Percentiles rank a stretch among this genome's conserved stretches.
These are phyloP conservation scores for Huntiella omanensis DNA, from an alignment of 2,329 filamentous ascomycete species.

Conservation along the genomic window DNA sequence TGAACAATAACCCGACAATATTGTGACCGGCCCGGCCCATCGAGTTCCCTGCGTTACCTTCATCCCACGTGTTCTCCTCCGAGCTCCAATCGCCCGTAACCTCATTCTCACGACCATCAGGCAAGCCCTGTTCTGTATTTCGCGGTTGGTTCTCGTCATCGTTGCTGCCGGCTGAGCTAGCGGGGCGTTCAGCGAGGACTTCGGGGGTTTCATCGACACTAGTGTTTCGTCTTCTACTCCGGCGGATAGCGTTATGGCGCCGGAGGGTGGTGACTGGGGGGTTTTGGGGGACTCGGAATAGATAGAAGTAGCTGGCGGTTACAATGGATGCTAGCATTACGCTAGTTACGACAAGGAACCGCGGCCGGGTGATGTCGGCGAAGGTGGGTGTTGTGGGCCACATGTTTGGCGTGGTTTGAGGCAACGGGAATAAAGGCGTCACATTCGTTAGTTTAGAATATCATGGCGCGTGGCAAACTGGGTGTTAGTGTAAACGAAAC, in stretches of 20 bases:
- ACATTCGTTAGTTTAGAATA: constrained; percentile 1
- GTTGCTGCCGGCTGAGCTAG: background rate
- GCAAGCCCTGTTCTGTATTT: too few species aligned
- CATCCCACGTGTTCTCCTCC: constrained; percentile 12
- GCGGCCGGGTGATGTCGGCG: constrained; percentile 35
- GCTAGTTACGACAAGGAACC: constrained; percentile 32
- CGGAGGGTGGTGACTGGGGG: constrained; percentile 25
- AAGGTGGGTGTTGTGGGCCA: constrained; percentile 29
- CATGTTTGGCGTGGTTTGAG: constrained; percentile 18
- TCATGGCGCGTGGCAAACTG: constrained; percentile 4
- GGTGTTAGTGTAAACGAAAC: background rate
- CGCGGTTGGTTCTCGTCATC: constrained; percentile 13
- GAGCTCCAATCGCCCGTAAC: constrained; percentile 18
- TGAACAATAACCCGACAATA: constrained; percentile 68
- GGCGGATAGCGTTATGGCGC: constrained; percentile 47
- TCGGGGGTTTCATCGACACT: too few species aligned
- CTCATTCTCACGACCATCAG: constrained; percentile 20
- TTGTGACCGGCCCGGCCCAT: constrained; percentile 48
- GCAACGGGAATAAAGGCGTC: background rate
- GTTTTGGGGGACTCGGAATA: constrained; percentile 13
- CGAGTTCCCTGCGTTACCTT: constrained; percentile 13
- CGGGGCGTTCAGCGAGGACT: background rate
- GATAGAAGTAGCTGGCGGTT: constrained; percentile 32
- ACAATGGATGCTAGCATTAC: constrained; percentile 36
- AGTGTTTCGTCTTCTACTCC: constrained; percentile 2